Conservation (phyloP, 2,329 filamentous ascomycete genomes). For the Pezicula radicicola region DNA sequence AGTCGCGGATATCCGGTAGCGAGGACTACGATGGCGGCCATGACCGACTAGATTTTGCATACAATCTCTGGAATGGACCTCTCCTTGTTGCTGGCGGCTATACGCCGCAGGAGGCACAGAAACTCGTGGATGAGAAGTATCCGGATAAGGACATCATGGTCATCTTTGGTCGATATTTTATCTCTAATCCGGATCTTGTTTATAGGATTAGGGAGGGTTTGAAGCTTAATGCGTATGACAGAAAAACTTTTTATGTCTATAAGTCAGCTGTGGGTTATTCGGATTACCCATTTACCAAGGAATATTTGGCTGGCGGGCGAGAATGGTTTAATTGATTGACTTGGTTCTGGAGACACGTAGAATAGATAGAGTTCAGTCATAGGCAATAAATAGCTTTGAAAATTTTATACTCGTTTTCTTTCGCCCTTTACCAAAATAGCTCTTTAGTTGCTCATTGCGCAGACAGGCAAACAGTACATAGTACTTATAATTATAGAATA, state of each 20-base stretch:
- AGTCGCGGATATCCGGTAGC: constrained; percentile 43
- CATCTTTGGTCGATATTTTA: constrained; percentile 32
- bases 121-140: constrained; percentile 30
- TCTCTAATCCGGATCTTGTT: constrained; percentile 39
- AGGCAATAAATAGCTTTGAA: no score
- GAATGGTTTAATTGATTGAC: neutral
- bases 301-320: neutral
- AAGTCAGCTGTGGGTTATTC: neutral
- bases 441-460: no score
- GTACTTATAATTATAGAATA: no score
- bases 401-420: no score
- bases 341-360: no score
- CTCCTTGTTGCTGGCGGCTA: constrained; percentile 16
- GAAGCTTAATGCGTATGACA: constrained; percentile 7
- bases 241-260: constrained; percentile 13
- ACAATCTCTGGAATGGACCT: constrained; percentile 10
- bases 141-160: constrained; percentile 11
- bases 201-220: constrained; percentile 10
- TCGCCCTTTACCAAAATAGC: no score
- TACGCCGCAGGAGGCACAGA: constrained; percentile 24
- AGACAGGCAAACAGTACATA: no score
- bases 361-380: no score
- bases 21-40: constrained; percentile 46
- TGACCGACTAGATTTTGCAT: constrained; percentile 10
- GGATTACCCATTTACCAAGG: constrained; percentile 4